Base-by-base conservation (phyloP, 1,139 yeast genomes). In the Saccharomyces hybrid region DNA sequence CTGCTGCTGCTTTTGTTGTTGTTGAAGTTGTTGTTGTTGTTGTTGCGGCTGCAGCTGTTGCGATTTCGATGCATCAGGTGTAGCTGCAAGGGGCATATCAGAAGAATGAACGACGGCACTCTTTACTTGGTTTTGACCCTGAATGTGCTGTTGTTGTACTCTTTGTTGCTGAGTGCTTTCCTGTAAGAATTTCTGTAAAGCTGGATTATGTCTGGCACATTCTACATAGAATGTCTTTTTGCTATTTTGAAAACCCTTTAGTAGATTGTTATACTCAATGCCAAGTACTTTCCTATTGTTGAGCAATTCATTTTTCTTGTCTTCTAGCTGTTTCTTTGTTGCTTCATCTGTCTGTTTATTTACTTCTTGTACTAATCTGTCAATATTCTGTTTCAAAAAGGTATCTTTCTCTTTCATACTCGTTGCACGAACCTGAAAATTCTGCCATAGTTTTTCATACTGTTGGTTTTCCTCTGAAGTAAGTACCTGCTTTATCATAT, bases 221-320 rank as follows among this genome's bases (percentile, higher is more conserved):
- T 68, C 71, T n/a, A 70, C 61, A 54, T 67, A 69, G 54, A 69
- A 68, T 49, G 61, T 61, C 54, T 63, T 67, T 53, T 67, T 67
- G 21, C 64, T 65, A 51, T 66, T 68, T 52, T 65, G 64, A 47
- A 63, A 64, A 49, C 67, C 68, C 48, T 62, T 64, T 38, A 64
- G 66, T 42, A 69, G 53, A 12, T 58, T 63, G 42, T 60, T 61
- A 49, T 63, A 62, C 53, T 69, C 67, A 27, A 60, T 56, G 42
- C 60, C 58, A 48, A 66, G 51, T 26, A 63, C 59, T 52, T 62
- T 63, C 53, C 68, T 52, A 54, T 64, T 65, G 34, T 60, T 62
- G 7, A 62, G 44, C 31, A 67, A 52, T 51, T 68, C 71, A 21
- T 59, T 57, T 52, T 65, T 65, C 49, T 65, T 67, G 7, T 61